phyloP scores from a whole-genome alignment of 2,329 filamentous ascomycete genomes.

The Aspergillus fischeri region DNA sequence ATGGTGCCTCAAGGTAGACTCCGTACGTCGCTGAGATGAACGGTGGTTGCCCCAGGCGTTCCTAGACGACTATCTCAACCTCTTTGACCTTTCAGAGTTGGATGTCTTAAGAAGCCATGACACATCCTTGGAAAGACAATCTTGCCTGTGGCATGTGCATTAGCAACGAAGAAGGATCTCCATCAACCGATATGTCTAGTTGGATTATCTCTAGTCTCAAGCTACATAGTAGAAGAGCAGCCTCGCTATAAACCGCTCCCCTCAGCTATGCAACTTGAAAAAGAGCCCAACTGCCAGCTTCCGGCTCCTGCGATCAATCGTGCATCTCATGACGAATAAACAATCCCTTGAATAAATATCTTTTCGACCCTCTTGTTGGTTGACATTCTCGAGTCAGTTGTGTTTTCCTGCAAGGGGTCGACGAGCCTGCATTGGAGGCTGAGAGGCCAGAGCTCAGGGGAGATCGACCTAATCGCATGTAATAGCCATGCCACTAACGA shows the following conservation, averaged over 20 bases:
- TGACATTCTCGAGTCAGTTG: slow-evolving; percentile 5
- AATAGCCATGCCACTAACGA: background rate
- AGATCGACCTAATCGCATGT: background rate
- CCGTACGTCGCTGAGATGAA: background rate
- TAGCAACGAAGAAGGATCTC: background rate
- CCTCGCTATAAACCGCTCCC: background rate
- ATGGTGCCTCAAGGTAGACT: background rate
- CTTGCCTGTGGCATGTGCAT: background rate
- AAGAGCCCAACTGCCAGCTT: background rate
- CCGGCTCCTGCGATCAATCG: background rate
- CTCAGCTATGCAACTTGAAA: background rate
- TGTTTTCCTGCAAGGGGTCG: slow-evolving; percentile 8
- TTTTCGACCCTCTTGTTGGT: background rate
- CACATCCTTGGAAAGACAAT: background rate
- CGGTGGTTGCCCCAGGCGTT: background rate
- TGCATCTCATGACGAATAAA: background rate
- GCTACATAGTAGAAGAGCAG: background rate
- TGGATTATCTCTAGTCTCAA: background rate
- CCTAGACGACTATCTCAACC: background rate
- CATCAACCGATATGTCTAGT: background rate
- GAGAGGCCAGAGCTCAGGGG: background rate
- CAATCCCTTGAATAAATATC: background rate
- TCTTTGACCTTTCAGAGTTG: background rate
- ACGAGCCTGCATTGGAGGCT: background rate
- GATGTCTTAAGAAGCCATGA: background rate